Evolutionary conservation across 805 yeast species (phyloP).

Genomic region (Pichia phayaonensis): DNA sequence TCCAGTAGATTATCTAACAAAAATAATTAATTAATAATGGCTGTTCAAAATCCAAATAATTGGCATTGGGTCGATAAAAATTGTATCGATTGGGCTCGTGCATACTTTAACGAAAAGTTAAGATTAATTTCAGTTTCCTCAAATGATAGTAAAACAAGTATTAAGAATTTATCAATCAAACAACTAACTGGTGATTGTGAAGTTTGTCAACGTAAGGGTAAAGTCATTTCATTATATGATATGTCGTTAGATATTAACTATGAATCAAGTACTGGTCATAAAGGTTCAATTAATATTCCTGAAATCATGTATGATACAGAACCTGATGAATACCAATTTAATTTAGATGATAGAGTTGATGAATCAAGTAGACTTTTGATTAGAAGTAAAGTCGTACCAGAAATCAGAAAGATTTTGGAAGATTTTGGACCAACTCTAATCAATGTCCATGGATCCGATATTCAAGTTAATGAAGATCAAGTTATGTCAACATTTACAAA

Average conservation of each 20-base stretch:
- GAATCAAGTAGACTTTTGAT: slow-evolving; percentile 42
- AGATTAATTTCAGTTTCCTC: slow-evolving; percentile 36
- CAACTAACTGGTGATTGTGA: slow-evolving; percentile 92
- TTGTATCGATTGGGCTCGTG: slow-evolving; percentile 85
- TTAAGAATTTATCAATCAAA: slow-evolving; percentile 38
- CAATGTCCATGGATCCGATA: slow-evolving; percentile 69
- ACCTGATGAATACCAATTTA: slow-evolving; percentile 78
- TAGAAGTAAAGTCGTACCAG: slow-evolving; percentile 53
- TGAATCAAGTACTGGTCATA: slow-evolving; percentile 12
- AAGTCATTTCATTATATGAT: slow-evolving; percentile 87
- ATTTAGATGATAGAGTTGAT: slow-evolving; percentile 53
- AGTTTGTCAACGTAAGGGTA: slow-evolving; percentile 94
- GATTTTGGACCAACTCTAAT: slow-evolving; percentile 76
- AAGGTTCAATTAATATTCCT: slow-evolving; percentile 77
- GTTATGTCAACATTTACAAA: slow-evolving; percentile 50
- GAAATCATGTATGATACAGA: slow-evolving; percentile 93
- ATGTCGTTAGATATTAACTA: slow-evolving; percentile 50
- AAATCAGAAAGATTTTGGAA: slow-evolving; percentile 51
- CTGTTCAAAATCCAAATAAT: slow-evolving; percentile 92
- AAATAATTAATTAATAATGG: slow-evolving; percentile 45
- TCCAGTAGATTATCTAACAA: not conserved
- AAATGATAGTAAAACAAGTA: slow-evolving; percentile 25
- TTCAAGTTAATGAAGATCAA: slow-evolving; percentile 71
- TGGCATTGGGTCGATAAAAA: slow-evolving; percentile 99
- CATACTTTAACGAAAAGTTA: slow-evolving; percentile 60